Percentiles rank a stretch among this genome's conserved stretches.
These are phyloP conservation scores for Lentinus tigrinus DNA, from an alignment of 768 basidiomycete genomes.

Conservation along the genomic window DNA sequence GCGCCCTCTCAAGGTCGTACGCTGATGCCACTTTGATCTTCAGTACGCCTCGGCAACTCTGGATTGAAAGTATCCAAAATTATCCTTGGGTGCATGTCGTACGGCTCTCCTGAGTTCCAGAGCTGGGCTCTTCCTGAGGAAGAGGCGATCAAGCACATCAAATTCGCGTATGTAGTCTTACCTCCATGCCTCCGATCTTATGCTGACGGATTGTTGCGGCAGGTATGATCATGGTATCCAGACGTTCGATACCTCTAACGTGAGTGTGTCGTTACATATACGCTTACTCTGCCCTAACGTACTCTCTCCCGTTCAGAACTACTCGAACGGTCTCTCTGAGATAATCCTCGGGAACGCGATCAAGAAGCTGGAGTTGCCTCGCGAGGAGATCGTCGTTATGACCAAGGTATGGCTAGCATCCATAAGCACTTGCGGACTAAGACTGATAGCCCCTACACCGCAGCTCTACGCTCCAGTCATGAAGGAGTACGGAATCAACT, in stretches of 20 bases:
- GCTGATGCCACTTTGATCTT: not conserved
- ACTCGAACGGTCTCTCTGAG: slow-evolving; percentile 43
- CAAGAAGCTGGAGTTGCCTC: slow-evolving; percentile 42
- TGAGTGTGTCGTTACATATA: slow-evolving; percentile 7
- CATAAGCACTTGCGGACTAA: not conserved
- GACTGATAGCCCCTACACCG: not conserved
- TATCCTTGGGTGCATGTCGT: slow-evolving; percentile 38
- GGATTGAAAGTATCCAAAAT: slow-evolving; percentile 30
- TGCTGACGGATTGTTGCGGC: not conserved
- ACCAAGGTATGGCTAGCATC: slow-evolving; percentile 39
- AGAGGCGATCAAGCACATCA: slow-evolving; percentile 39
- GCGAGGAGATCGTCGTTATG: slow-evolving; percentile 50
- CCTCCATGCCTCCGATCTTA: not conserved
- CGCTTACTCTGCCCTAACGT: not conserved
- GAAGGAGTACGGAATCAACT: slow-evolving; percentile 3
- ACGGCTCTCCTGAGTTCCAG: slow-evolving; percentile 32
- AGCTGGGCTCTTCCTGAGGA: slow-evolving; percentile 39
- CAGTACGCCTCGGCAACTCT: slow-evolving; percentile 30
- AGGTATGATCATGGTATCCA: slow-evolving; percentile 43
- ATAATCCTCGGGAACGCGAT: slow-evolving; percentile 47
- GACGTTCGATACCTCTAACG: slow-evolving; percentile 39
- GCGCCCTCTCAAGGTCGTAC: not conserved
- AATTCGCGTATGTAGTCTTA: slow-evolving; percentile 36
- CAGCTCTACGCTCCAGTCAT: slow-evolving; percentile 20
- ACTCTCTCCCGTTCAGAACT: slow-evolving; percentile 22